phyloP scores from a whole-genome alignment of 2,329 filamentous ascomycete species.

The Aspergillus luchuensis region DNA sequence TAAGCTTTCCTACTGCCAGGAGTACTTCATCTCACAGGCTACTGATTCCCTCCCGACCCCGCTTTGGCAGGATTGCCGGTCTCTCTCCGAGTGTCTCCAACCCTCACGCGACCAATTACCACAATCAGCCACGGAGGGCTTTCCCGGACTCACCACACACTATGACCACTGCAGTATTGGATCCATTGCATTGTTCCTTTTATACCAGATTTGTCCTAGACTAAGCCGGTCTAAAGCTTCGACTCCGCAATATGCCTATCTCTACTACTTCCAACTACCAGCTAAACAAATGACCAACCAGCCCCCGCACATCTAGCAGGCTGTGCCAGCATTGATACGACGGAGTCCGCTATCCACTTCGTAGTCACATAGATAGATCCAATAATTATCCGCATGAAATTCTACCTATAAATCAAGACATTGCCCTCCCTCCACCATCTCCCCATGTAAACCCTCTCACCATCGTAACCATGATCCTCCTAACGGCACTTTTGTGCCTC shows the following conservation, averaged over 20 bases:
- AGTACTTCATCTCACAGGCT: no score
- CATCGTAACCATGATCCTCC: neutral
- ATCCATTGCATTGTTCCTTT: neutral
- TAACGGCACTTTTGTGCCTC: neutral
- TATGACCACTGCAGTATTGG: no score
- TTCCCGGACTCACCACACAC: neutral
- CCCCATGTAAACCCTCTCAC: neutral
- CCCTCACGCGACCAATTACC: conserved; percentile 10
- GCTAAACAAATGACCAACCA: no score
- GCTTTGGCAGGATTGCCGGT: neutral
- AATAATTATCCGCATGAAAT: neutral
- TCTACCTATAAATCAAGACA: no score
- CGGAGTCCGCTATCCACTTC: neutral
- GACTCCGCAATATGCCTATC: neutral
- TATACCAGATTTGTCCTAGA: neutral
- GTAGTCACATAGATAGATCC: no score
- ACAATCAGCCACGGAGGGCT: neutral
- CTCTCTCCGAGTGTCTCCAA: neutral
- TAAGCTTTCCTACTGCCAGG: no score
- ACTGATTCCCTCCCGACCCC: neutral
- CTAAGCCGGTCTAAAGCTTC: neutral
- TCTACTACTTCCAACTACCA: neutral
- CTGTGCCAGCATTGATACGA: neutral
- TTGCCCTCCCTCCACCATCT: neutral
- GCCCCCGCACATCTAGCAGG: neutral